Percentiles rank a stretch among this genome's conserved stretches.
Evolutionary conservation across 164 flowering plant genomes (phyloP).

Genomic region (Stephania cephalantha): DNA sequence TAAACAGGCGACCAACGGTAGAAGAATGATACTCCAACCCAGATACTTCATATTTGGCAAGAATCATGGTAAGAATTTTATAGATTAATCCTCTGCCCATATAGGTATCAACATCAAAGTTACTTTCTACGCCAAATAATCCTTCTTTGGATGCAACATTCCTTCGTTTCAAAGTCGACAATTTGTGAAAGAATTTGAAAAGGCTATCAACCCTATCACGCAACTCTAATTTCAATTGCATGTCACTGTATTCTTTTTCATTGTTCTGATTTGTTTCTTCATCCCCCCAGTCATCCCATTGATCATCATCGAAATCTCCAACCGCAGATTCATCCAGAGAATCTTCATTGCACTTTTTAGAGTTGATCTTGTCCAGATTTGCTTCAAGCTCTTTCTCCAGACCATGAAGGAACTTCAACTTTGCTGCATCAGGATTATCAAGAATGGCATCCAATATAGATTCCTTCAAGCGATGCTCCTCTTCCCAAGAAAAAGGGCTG

Average conservation of each 20-base stretch:
- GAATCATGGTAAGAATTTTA: slow-evolving; percentile 52
- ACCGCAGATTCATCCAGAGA: slow-evolving; percentile 26
- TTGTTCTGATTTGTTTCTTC: slow-evolving; percentile 44
- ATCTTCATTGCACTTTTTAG: slow-evolving; percentile 35
- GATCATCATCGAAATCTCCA: slow-evolving; percentile 82
- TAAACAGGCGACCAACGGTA: slow-evolving; percentile 83
- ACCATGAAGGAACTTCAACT: slow-evolving; percentile 68
- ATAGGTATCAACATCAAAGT: slow-evolving; percentile 38
- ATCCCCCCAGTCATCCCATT: slow-evolving; percentile 94
- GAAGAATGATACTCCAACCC: slow-evolving; percentile 92
- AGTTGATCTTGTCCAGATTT: slow-evolving; percentile 33
- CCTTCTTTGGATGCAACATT: slow-evolving; percentile 39
- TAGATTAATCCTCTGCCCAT: slow-evolving; percentile 53
- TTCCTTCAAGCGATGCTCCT: slow-evolving; percentile 84
- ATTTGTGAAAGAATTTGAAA: slow-evolving; percentile 74
- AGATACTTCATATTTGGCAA: slow-evolving; percentile 65
- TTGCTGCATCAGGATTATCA: slow-evolving; percentile 62
- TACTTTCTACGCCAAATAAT: slow-evolving; percentile 33
- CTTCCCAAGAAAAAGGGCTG: slow-evolving; percentile 98
- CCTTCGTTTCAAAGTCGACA: slow-evolving; percentile 49
- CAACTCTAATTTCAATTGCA: slow-evolving; percentile 87
- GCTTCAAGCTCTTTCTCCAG: slow-evolving; percentile 66
- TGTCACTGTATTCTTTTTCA: slow-evolving; percentile 48
- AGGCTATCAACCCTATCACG: slow-evolving; percentile 83
- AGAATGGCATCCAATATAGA: slow-evolving; percentile 76